These are phyloP conservation scores for Pythium sukuiense DNA, from an alignment of 352 stramenopile species.

Conservation along the genomic window DNA sequence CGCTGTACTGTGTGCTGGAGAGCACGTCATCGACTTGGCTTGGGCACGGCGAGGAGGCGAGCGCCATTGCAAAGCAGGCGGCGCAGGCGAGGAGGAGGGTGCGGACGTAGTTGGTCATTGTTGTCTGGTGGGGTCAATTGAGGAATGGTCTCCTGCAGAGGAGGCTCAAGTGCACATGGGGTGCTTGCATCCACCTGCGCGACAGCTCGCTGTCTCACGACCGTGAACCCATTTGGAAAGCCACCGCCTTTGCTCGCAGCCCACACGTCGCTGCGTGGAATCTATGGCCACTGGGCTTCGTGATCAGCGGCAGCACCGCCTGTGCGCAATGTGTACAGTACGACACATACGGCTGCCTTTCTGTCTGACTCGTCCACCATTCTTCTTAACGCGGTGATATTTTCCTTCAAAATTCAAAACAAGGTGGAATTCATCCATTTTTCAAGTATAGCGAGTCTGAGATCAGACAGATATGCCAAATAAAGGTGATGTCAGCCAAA, in stretches of 20 bases:
- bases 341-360: not conserved
- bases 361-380: not conserved
- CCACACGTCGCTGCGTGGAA: not conserved
- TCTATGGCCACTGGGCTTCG: not conserved
- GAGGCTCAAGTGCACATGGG: no score
- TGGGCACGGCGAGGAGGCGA: not conserved
- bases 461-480: no score
- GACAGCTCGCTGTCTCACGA: not conserved
- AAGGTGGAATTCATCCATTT: no score
- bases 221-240: not conserved
- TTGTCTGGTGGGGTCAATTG: not conserved
- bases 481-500: not conserved
- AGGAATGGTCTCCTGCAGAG: not conserved
- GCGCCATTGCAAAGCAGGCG: not conserved
- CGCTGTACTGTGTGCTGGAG: slow-evolving; percentile 8
- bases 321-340: not conserved
- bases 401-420: not conserved
- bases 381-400: not conserved
- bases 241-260: no score
- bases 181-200: not conserved
- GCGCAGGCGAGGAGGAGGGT: not conserved
- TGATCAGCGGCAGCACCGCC: not conserved
- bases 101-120: not conserved
- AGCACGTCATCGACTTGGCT: slow-evolving; percentile 1
- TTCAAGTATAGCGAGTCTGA: no score